These are phyloP conservation scores for Podila epicladia DNA, from an alignment of 192 early-diverging fungal genomes.

Conservation along the genomic window DNA sequence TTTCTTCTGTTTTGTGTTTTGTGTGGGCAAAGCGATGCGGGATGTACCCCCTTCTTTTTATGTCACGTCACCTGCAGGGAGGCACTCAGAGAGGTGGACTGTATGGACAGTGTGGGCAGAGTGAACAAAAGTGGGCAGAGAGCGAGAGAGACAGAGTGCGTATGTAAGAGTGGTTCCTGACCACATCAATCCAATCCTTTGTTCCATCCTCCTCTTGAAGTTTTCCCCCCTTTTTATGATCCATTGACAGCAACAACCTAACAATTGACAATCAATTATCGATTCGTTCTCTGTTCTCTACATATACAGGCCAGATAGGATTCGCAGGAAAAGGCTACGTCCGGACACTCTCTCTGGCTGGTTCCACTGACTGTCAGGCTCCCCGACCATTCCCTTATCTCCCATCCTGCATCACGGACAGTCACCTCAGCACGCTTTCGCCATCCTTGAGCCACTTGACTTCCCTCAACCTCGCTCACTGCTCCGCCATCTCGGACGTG, in stretches of 20 bases:
- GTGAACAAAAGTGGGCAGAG: too few species aligned
- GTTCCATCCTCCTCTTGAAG: too few species aligned
- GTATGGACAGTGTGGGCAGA: too few species aligned
- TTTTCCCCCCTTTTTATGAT: not conserved
- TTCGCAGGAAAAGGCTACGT: constrained; percentile 33
- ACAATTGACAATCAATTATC: not conserved
- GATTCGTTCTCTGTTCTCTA: not conserved
- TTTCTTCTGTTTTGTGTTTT: too few species aligned
- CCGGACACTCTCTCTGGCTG: constrained; percentile 34
- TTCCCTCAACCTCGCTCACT: constrained; percentile 22
- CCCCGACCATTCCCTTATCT: constrained; percentile 40
- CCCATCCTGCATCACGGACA: constrained; percentile 37
- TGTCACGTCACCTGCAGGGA: too few species aligned
- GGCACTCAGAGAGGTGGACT: too few species aligned
- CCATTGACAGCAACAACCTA: not conserved
- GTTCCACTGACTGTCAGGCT: constrained; percentile 24
- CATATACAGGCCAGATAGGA: constrained; percentile 18
- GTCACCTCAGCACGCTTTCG: constrained; percentile 20
- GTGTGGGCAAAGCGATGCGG: too few species aligned
- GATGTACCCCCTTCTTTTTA: too few species aligned
- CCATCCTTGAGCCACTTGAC: constrained; percentile 22
- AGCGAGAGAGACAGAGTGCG: too few species aligned
- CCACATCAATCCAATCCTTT: too few species aligned
- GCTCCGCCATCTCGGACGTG: constrained; percentile 32
- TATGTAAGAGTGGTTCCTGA: too few species aligned